These are phyloP conservation scores for Grosmannia clavigera DNA, from an alignment of 2,329 filamentous ascomycete genomes.

Conservation along the genomic window DNA sequence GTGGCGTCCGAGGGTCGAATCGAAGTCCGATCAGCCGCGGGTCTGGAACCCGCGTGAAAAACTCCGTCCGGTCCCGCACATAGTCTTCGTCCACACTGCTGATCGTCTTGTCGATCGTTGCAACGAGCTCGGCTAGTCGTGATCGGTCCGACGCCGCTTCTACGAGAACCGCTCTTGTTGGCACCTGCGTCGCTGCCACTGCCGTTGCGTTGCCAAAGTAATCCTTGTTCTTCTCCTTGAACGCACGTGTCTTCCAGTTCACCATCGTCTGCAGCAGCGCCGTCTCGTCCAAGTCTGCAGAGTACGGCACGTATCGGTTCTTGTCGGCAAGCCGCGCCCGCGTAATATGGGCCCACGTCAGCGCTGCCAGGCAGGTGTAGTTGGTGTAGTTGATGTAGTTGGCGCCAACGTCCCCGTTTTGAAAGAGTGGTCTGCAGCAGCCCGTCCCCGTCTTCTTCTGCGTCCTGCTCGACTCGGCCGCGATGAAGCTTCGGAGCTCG, in stretches of 20 bases:
- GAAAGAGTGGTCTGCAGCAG: not conserved
- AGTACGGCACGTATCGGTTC: not conserved
- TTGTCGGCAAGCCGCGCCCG: slow-evolving; percentile 18
- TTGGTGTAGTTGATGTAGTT: slow-evolving; percentile 13
- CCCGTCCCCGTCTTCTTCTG: not conserved
- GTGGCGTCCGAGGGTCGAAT: slow-evolving; percentile 26
- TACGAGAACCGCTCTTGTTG: slow-evolving; percentile 13
- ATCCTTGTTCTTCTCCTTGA: slow-evolving; percentile 17
- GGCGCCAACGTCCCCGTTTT: no score
- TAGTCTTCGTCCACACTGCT: slow-evolving; percentile 27
- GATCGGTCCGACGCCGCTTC: slow-evolving; percentile 13
- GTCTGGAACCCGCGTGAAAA: slow-evolving; percentile 25
- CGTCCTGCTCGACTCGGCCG: slow-evolving; percentile 4
- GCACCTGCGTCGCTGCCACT: slow-evolving; percentile 22
- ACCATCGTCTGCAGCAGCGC: slow-evolving; percentile 27
- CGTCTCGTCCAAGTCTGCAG: not conserved
- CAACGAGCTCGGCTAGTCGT: slow-evolving; percentile 19
- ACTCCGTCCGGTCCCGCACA: slow-evolving; percentile 23
- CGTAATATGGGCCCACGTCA: slow-evolving; percentile 28
- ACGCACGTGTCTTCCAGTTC: slow-evolving; percentile 27
- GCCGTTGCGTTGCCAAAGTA: slow-evolving; percentile 31
- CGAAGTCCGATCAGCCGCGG: slow-evolving; percentile 27
- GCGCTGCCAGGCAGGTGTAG: slow-evolving; percentile 26
- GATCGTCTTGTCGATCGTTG: slow-evolving; percentile 19
- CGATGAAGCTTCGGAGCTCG: slow-evolving; percentile 17